These are phyloP conservation scores for Lyophyllum atratum DNA, from an alignment of 768 basidiomycete species.

Conservation along the genomic window DNA sequence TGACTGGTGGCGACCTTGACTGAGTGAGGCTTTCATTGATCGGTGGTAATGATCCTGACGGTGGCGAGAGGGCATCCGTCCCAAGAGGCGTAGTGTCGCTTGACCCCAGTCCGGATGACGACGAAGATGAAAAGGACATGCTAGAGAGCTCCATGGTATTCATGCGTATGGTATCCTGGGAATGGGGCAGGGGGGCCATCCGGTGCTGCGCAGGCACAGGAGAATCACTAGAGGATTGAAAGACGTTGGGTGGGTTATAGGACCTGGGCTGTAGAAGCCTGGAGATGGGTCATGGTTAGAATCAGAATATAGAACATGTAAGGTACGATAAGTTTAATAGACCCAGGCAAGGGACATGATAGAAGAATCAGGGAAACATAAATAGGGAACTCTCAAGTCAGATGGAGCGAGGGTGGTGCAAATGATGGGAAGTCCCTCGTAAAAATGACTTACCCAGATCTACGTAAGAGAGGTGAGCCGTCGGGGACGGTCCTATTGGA, in stretches of 20 bases:
- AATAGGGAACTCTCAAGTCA: slow-evolving; percentile 5
- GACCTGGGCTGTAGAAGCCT: slow-evolving; percentile 62
- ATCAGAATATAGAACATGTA: neutral
- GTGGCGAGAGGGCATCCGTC: slow-evolving; percentile 7
- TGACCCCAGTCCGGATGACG: slow-evolving; percentile 1
- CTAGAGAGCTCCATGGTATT: slow-evolving; percentile 67
- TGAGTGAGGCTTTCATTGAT: slow-evolving; percentile 12
- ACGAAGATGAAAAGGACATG: slow-evolving; percentile 39
- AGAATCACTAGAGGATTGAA: slow-evolving; percentile 17
- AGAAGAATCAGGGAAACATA: neutral
- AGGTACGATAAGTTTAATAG: slow-evolving; percentile 7
- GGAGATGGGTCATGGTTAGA: slow-evolving; percentile 6
- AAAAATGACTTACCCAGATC: slow-evolving; percentile 51
- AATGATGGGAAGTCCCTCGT: slow-evolving; percentile 4
- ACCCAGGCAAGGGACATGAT: slow-evolving; percentile 7
- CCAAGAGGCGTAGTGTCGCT: slow-evolving; percentile 13
- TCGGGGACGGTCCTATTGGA: neutral
- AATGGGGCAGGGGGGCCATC: slow-evolving; percentile 40
- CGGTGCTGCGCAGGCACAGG: slow-evolving; percentile 8
- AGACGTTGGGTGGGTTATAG: slow-evolving; percentile 38
- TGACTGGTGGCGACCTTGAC: slow-evolving; percentile 15
- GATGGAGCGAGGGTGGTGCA: slow-evolving; percentile 23
- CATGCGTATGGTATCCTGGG: slow-evolving; percentile 64
- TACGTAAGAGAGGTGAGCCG: slow-evolving; percentile 37
- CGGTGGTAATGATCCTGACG: slow-evolving; percentile 9